A percentile compares a stretch with the other conserved stretches of the same genome.
Conservation (phyloP, 2,329 filamentous ascomycete species). For the Aspergillus ruber region DNA sequence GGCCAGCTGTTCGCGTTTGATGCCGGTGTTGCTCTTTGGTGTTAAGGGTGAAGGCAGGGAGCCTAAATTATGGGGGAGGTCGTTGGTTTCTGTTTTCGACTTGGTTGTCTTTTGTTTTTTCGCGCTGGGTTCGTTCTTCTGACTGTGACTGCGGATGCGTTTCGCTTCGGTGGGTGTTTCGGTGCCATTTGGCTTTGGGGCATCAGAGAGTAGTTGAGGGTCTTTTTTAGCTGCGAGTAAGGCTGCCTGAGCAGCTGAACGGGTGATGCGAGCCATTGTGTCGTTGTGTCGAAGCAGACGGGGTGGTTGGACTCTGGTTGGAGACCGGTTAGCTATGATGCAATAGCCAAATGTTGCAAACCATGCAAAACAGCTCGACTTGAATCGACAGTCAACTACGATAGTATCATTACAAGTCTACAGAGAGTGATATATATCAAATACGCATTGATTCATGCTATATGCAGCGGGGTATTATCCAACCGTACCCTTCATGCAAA, state of each 20-base stretch:
- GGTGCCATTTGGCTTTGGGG: too few species aligned
- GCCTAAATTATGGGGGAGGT: conserved; percentile 54
- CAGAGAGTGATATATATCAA: too few species aligned
- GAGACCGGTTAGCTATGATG: too few species aligned
- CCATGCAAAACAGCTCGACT: too few species aligned
- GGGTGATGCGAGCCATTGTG: conserved; percentile 18
- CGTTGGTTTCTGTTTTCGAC: conserved; percentile 22
- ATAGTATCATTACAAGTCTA: too few species aligned
- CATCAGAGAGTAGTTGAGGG: neutral
- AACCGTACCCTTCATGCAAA: conserved; percentile 4
- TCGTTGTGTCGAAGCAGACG: neutral
- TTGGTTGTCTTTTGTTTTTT: too few species aligned
- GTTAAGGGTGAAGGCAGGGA: conserved; percentile 5
- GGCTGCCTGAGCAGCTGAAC: conserved; percentile 19
- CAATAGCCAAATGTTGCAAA: too few species aligned
- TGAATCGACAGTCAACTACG: too few species aligned
- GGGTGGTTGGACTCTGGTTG: neutral
- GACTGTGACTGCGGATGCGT: too few species aligned
- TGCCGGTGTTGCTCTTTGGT: conserved; percentile 3
- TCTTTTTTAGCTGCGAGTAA: conserved; percentile 8
- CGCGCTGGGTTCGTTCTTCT: too few species aligned
- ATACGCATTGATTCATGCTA: neutral
- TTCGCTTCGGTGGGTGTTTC: too few species aligned
- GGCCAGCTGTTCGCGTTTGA: conserved; percentile 5
- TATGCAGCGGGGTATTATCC: conserved; percentile 3